Evolutionary conservation across 768 basidiomycete species (phyloP), one percentile per base, ranked within the genome.

Genomic region (Collybia mongolica): DNA sequence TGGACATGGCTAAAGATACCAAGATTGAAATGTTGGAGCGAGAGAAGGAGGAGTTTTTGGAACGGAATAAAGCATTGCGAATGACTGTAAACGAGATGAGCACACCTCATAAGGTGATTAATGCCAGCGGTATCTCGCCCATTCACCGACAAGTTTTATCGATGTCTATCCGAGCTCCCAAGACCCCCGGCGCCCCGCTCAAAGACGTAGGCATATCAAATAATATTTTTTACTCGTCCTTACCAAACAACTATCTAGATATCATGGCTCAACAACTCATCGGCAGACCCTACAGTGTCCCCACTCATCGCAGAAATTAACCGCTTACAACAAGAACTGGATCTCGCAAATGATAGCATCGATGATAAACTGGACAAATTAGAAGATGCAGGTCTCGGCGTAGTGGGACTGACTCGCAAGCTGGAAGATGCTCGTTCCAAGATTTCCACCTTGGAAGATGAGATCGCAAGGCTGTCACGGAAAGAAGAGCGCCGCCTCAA

Each of bases 291-390:
- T 5, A 73, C 79, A 11, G 66, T 79, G 2, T 72, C 84, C 2
- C 87, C 88, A 26, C 66, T 90, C 15, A 63, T 91, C n/a, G 69
- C 75, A 1, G 88, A 93, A 64, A 88, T 93, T 44, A 75, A 73
- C 44, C 79, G 86, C 19, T 71, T 94, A 32, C 86, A 93, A 58
- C 72, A 72, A 15, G 86, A 93, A 56, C 83, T 94, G 22, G 86
- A 88, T 54, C 75, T 63, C 2, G 92, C 91, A 8, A 93, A 95
- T 61, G 84, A 87, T 29, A 87, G 81, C 57, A 89, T 95, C 47
- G 93, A 95, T 57, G 86, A 92, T 60, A 93, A 94, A 64, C 75
- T 95, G 14, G 90, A 92, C 62, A 83, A 86, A 45, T 82, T 95
- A 2, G 88, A 90, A 60, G 85, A 92, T 49, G 84, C 86, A 0